These are phyloP conservation scores for Malus sieversii DNA, from an alignment of 306 rosid species.

Conservation along the genomic window DNA sequence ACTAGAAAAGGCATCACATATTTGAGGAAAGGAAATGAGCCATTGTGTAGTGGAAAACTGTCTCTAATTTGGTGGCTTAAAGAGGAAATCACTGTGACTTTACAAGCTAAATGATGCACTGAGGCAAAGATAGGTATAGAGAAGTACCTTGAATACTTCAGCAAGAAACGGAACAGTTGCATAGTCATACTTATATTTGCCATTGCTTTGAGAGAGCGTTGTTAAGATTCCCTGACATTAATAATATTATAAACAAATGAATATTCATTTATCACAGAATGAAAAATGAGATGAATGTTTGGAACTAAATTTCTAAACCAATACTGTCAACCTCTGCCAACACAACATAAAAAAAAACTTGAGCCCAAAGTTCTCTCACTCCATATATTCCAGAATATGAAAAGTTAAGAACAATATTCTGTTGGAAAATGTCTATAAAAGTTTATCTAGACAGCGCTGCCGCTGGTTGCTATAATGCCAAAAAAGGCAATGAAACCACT, in stretches of 20 bases:
- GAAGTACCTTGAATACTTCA: constrained; percentile 67
- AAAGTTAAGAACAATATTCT: neutral
- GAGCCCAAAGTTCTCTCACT: neutral
- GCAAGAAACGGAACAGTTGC: constrained; percentile 97
- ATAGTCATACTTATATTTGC: constrained; percentile 66
- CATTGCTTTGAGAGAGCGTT: constrained; percentile 77
- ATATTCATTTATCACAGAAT: neutral
- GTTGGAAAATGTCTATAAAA: neutral
- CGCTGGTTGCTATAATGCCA: neutral
- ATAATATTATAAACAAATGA: neutral
- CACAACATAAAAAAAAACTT: neutral
- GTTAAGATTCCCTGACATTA: constrained; percentile 71
- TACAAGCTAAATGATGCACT: neutral
- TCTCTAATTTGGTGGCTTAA: neutral
- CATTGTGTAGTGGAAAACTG: neutral
- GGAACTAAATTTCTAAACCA: neutral
- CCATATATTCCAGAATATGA: neutral
- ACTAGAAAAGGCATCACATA: neutral
- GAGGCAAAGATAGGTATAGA: neutral
- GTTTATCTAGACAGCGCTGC: neutral
- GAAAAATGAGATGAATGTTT: neutral
- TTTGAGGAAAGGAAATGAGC: neutral
- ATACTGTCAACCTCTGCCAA: neutral
- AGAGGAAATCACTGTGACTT: neutral
- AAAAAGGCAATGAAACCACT: neutral